Base-by-base conservation (phyloP, 441 rosid genomes). In the Biscutella laevigata region DNA sequence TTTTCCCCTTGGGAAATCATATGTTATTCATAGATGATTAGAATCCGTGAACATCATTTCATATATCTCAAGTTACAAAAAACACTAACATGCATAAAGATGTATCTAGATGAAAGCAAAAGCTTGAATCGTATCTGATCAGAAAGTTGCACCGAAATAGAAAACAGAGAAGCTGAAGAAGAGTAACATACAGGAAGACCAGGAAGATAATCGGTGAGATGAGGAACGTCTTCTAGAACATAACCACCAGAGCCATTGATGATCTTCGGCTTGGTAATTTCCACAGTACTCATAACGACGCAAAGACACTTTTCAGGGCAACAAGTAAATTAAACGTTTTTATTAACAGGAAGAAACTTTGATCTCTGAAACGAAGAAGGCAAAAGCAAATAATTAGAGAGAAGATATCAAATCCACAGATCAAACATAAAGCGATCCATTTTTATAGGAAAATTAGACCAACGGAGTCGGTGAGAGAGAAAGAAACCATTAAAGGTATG, bases 221-320 rank as follows among this genome's bases (percentile, higher is more conserved):
- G 89, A 49, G 87, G 85, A 49, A 82, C 89, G 30, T 82, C 86
- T 61, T 84, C 78, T 5, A 80, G 85, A 40, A 78, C 68, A 50
- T 75, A 85, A 30, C 87, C 90, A 35, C 47, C 21, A 22, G 75
- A 70, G 2, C 89, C 80, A 6, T 58, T 26, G 25, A 78, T 49
- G 51, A 76, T 71, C 73, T 80, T 82, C 16, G 74, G 72, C 39
- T 75, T 61, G 12, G n/a, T n/a, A n/a, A n/a, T n/a, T n/a, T n/a
- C n/a, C n/a, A n/a, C n/a, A n/a, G n/a, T n/a, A n/a, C n/a, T n/a
- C n/a, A n/a, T n/a, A n/a, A n/a, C n/a, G n/a, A n/a, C n/a, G n/a
- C n/a, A n/a, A n/a, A n/a, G n/a, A n/a, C n/a, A n/a, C n/a, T n/a
- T n/a, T n/a, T n/a, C n/a, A n/a, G n/a, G n/a, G n/a, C n/a, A n/a